Percentiles rank a stretch among this genome's conserved stretches.
phyloP scores from a whole-genome alignment of 139 green algal genomes.

The Ettlia oleoabundans region DNA sequence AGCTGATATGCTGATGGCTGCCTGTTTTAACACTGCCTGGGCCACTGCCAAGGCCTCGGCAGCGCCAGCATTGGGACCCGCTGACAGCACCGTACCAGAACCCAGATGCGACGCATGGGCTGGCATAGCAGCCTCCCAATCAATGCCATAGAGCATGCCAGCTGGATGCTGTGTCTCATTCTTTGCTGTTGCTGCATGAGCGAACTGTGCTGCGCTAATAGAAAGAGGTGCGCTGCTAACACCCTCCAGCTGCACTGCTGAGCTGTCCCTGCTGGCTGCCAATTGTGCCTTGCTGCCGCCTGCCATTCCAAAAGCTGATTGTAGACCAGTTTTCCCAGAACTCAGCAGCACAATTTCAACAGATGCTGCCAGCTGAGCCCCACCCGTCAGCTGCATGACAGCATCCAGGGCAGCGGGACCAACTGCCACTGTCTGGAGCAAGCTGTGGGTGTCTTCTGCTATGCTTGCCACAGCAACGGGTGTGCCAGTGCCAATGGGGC shows the following conservation, averaged over 20 bases:
- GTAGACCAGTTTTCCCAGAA: not conserved
- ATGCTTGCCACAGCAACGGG: not conserved
- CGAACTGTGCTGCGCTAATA: not conserved
- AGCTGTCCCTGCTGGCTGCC: not conserved
- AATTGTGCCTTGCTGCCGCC: not conserved
- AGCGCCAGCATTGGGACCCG: not conserved
- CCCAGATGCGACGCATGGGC: too few species aligned
- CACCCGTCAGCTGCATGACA: not conserved
- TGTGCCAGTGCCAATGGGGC: too few species aligned
- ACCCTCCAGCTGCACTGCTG: not conserved
- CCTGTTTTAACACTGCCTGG: constrained; percentile 1
- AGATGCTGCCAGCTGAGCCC: not conserved
- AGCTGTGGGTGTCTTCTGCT: not conserved
- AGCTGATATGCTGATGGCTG: not conserved
- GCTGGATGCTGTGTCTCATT: not conserved
- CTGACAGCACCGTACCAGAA: not conserved
- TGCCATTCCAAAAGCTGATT: not conserved
- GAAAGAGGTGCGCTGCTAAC: not conserved
- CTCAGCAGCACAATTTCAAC: not conserved
- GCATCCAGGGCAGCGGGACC: constrained; percentile 5
- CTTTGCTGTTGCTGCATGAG: not conserved
- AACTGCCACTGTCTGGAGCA: constrained; percentile 4
- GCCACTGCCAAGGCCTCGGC: not conserved
- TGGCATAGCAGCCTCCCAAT: constrained; percentile 2
- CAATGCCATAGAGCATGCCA: constrained; percentile 18